Base-by-base conservation (phyloP, 2,329 filamentous ascomycete species). In the Zasmidium cellare region DNA sequence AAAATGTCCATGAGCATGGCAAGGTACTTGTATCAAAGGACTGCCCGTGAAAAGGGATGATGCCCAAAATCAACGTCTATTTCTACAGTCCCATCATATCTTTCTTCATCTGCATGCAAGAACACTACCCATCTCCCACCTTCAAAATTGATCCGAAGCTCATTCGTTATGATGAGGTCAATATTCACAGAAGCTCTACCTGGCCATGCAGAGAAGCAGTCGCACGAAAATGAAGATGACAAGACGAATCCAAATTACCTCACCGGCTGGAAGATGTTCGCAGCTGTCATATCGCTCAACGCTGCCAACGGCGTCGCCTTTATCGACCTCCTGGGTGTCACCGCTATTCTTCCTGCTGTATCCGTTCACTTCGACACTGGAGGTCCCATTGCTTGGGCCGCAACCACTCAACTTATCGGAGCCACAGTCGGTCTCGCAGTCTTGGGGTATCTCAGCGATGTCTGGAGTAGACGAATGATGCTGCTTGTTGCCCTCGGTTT, bases 391-490 rank as follows among this genome's bases (percentile, higher is more conserved):
- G 56, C 51, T 35, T 67, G 63, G 63, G 61, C 63, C n/a, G 51
- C 61, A 11, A 64, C 62, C 3, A 53, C 64, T 6, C 46, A 55
- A 44, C 54, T 64, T 14, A 57, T 65, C 18, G 59, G 56, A 11
- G 62, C 60, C 2, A 57, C 56, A 5, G 58, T 65, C 35, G 65
- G 65, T 22, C 59, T 62, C 25, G 56, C 56, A 23, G 45, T 66
- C 14, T 49, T 66, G 5, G 65, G 65, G 9, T 67, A 67, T 25
- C 23, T 66, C 45, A 65, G 62, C 58, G 63, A 67, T 48, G 41
- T 63, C 23, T 63, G 61, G 18, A 57, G 59, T 7, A 55, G 65
- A 16, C 47, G 62, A 35, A 56, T 53, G 45, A 66, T 67, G 64
- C 50, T 67, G 18, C 24, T 64, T 28, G 35, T 56, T n/a, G 57